Conservation (phyloP, 345 rosid species). For the Angophora floribunda region DNA sequence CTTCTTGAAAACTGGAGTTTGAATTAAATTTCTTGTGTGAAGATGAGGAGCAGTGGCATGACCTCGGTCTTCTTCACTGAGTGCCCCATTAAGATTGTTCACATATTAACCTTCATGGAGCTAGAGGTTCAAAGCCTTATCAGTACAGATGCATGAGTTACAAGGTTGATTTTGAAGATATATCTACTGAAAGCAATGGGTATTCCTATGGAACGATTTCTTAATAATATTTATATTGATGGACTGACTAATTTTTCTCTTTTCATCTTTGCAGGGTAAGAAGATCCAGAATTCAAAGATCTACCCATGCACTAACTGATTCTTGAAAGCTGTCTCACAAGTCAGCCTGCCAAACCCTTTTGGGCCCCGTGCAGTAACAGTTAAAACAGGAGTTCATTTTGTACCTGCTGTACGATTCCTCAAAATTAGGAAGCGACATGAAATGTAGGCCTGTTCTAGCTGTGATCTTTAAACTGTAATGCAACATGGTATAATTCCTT, state of each 20-base stretch:
- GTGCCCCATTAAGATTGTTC: background rate
- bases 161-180: background rate
- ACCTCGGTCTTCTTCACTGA: background rate
- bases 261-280: background rate
- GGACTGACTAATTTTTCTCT: background rate
- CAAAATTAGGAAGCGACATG: background rate
- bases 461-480: background rate
- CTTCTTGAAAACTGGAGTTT: background rate
- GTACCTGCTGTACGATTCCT: background rate
- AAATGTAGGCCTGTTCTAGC: background rate
- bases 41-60: background rate
- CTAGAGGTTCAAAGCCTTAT: background rate
- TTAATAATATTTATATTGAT: background rate
- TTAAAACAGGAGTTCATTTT: background rate
- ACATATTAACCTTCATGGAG: background rate
- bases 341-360: background rate
- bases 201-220: background rate
- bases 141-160: too few relatives aligned
- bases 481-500: background rate
- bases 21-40: background rate
- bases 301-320: background rate
- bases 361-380: background rate
- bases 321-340: background rate
- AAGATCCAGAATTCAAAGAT: background rate
- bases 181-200: background rate